A percentile compares a stretch with the other conserved stretches of the same genome.
phyloP scores from a whole-genome alignment of 495 filamentous ascomycete species.

The Zalerion maritima region DNA sequence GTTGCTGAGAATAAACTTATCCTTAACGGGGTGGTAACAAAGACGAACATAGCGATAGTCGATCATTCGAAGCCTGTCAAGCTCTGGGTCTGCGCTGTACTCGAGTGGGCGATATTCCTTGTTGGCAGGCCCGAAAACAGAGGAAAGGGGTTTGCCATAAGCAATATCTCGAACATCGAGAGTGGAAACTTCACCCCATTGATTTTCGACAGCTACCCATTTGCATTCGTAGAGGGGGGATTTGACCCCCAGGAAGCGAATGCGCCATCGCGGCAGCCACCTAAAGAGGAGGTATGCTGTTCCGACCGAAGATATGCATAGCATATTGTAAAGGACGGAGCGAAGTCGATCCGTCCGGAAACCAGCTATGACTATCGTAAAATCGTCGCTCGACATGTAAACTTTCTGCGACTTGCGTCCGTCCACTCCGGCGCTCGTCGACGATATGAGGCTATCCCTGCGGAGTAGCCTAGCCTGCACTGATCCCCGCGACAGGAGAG shows the following conservation, averaged over 20 bases:
- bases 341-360: slow-evolving; percentile 64
- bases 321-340: slow-evolving; percentile 46
- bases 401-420: slow-evolving; percentile 69
- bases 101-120: slow-evolving; percentile 49
- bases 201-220: slow-evolving; percentile 94
- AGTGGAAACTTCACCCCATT: slow-evolving; percentile 83
- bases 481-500: slow-evolving; percentile 38
- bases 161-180: slow-evolving; percentile 46
- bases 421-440: slow-evolving; percentile 41
- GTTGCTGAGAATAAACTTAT: slow-evolving; percentile 72
- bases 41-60: slow-evolving; percentile 93
- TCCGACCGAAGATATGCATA: slow-evolving; percentile 61
- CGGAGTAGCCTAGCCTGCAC: slow-evolving; percentile 59
- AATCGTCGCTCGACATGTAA: slow-evolving; percentile 82
- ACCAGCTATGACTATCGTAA: slow-evolving; percentile 82
- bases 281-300: slow-evolving; percentile 69
- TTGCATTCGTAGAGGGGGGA: slow-evolving; percentile 54
- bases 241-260: slow-evolving; percentile 55
- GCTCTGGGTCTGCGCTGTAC: slow-evolving; percentile 73
- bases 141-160: slow-evolving; percentile 73
- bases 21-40: slow-evolving; percentile 73
- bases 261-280: slow-evolving; percentile 81
- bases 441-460: slow-evolving; percentile 43
- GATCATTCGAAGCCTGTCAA: slow-evolving; percentile 54
- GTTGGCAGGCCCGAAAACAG: slow-evolving; percentile 60